Conservation (phyloP, 1,284 basidiomycete species). For the Dichomitus squalens region DNA sequence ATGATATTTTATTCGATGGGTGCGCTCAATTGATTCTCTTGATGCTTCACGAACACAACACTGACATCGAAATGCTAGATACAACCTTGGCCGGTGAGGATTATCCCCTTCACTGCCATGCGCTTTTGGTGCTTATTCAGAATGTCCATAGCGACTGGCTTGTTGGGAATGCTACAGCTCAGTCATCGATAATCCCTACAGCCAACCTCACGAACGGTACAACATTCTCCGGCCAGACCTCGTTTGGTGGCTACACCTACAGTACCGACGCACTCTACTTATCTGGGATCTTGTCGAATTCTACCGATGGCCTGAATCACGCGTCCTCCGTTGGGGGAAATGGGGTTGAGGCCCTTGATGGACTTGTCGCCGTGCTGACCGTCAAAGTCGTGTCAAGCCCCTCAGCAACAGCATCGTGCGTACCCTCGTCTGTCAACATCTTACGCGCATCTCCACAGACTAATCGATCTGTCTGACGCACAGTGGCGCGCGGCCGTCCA, state of each 20-base stretch:
- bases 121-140: background rate
- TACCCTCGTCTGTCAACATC: slow-evolving; percentile 1
- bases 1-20: slow-evolving; percentile 63
- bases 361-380: slow-evolving; percentile 81
- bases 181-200: slow-evolving; percentile 53
- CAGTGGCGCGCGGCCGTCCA: slow-evolving; percentile 7
- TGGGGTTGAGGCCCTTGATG: slow-evolving; percentile 75
- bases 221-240: slow-evolving; percentile 59
- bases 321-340: slow-evolving; percentile 59
- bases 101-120: slow-evolving; percentile 6
- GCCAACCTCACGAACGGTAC: slow-evolving; percentile 57
- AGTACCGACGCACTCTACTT: slow-evolving; percentile 68
- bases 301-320: slow-evolving; percentile 81
- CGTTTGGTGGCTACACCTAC: slow-evolving; percentile 68
- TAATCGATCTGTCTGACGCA: background rate
- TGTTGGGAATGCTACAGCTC: slow-evolving; percentile 75
- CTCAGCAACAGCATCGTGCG: slow-evolving; percentile 12
- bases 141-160: slow-evolving; percentile 66
- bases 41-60: background rate
- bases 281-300: slow-evolving; percentile 68
- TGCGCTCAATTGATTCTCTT: slow-evolving; percentile 23
- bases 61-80: slow-evolving; percentile 35
- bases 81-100: slow-evolving; percentile 55
- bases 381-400: slow-evolving; percentile 65
- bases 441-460: background rate